Base-by-base conservation (phyloP, 2,329 filamentous ascomycete genomes). In the Botrytis hyacinthi region DNA sequence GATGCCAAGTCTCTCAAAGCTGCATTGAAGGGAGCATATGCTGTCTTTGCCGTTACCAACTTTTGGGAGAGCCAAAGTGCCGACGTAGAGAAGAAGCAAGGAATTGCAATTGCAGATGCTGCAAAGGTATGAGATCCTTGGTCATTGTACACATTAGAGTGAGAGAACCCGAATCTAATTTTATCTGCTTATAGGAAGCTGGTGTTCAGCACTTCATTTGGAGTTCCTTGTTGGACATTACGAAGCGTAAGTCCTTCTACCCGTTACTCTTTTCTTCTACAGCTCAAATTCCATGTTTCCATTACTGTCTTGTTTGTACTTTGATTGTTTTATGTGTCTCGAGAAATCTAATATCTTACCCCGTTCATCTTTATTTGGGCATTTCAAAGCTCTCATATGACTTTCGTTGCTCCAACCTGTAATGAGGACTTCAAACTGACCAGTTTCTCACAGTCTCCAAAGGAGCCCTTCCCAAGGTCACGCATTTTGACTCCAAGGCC, bases 131-230 rank as follows among this genome's bases (percentile, higher is more conserved):
- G 35, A 59, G 18, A 67, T 29, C 10, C 12, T n/a, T 29, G n/a
- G 14, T n/a, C 1, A 46, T 22, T 29, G 29, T 29, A 46, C 16
- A 1, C 22, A n/a, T 26, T 54, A 35, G 54, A 8, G 4, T 57
- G n/a, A 57, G 48, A 57, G 5, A 32, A 16, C 5, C 2, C 42
- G 18, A 3, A 8, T 72, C 62, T 70, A 48, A 57, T 26, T n/a
- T 20, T 54, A 54, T 14, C 54, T 20, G n/a, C 54, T 73, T 62
- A 72, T 74, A 84, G 76, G 81, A 81, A 35, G 81, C 82, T 1
- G 84, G 84, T 9, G 83, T 85, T 2, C 77, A 85, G 76, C 84
- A 86, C 74, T 79, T 85, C 62, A 81, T 87, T 75, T 87, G 83
- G 80, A 86, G 83, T 75, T 84, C 83, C 16, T 80, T 86, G 8